phyloP scores from a whole-genome alignment of 768 basidiomycete species.

The Coprinopsis marcescibilis region DNA sequence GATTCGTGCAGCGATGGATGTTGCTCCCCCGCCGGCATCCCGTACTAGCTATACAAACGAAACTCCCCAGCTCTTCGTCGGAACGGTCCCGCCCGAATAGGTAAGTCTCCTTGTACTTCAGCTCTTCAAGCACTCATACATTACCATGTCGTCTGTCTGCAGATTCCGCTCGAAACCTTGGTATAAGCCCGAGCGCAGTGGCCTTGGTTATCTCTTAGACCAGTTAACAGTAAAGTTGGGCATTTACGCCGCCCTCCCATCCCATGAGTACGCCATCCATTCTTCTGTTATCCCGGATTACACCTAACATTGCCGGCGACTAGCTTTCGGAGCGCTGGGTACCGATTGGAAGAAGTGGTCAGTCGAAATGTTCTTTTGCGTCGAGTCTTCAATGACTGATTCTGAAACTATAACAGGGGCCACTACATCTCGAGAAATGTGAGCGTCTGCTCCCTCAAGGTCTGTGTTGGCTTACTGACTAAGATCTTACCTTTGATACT shows the following conservation, averaged over 20 bases:
- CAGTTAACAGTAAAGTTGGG: neutral
- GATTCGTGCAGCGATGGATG: slow-evolving; percentile 32
- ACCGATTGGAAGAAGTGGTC: neutral
- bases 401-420: too few species aligned
- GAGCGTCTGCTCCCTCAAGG: neutral
- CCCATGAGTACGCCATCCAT: neutral
- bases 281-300: neutral
- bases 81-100: slow-evolving; percentile 24
- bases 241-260: neutral
- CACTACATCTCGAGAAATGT: neutral
- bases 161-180: slow-evolving; percentile 35
- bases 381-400: too few species aligned
- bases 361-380: too few species aligned
- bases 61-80: slow-evolving; percentile 17
- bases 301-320: neutral
- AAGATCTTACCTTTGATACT: too few species aligned
- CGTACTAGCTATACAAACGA: slow-evolving; percentile 17
- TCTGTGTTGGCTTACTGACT: neutral
- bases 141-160: neutral
- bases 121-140: too few species aligned
- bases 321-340: neutral
- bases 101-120: slow-evolving; percentile 8
- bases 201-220: neutral
- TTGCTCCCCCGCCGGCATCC: slow-evolving; percentile 30
- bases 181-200: slow-evolving; percentile 36